These are phyloP conservation scores for Tuber indicum DNA, from an alignment of 495 filamentous ascomycete genomes.

Conservation along the genomic window DNA sequence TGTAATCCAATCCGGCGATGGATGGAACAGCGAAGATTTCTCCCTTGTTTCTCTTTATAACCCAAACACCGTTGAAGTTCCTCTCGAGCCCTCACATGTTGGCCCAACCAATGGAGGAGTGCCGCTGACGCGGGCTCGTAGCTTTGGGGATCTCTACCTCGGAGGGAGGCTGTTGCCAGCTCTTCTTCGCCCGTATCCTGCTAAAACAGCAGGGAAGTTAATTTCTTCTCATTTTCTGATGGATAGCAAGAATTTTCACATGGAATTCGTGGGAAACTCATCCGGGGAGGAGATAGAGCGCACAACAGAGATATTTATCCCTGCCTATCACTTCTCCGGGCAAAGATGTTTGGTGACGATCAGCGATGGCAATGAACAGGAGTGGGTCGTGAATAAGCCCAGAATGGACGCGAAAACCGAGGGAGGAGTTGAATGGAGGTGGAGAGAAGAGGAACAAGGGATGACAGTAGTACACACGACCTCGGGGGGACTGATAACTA, in stretches of 20 bases:
- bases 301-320: conserved; percentile 38
- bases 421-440: conserved; percentile 32
- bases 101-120: conserved; percentile 23
- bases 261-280: conserved; percentile 25
- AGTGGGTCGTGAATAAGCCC: conserved; percentile 20
- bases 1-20: conserved; percentile 57
- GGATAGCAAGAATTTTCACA: conserved; percentile 24
- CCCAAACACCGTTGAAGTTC: conserved; percentile 30
- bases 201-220: conserved; percentile 34
- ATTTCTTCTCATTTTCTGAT: conserved; percentile 35
- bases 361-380: conserved; percentile 17
- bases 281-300: conserved; percentile 14
- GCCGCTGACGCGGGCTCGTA: conserved; percentile 25
- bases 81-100: conserved; percentile 17
- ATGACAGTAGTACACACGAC: conserved; percentile 23
- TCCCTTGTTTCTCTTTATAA: conserved; percentile 60
- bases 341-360: conserved; percentile 24
- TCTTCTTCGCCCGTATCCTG: conserved; percentile 36
- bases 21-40: conserved; percentile 73
- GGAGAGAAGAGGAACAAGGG: conserved; percentile 29
- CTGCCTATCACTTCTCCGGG: conserved; percentile 39
- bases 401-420: conserved; percentile 17
- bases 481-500: background rate
- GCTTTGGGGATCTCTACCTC: conserved; percentile 34
- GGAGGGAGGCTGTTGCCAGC: conserved; percentile 31